Evolutionary conservation across 345 rosid species (phyloP).

Genomic region (Syzygium grande): DNA sequence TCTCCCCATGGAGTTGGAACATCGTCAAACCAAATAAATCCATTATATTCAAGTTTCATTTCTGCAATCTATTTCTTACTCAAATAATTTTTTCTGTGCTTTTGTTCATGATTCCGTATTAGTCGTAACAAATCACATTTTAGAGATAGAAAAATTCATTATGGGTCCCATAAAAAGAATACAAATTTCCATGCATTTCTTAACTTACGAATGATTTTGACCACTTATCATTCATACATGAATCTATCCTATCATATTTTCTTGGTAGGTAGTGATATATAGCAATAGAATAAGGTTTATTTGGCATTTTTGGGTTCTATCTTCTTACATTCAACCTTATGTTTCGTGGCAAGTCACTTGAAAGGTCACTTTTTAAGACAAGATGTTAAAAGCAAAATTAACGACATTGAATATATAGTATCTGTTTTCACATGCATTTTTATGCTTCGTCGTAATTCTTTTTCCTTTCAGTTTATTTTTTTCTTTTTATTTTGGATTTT

Average conservation of each 20-base stretch:
- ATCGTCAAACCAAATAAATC: neutral
- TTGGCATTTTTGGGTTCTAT: neutral
- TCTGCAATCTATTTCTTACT: neutral
- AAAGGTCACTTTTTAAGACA: neutral
- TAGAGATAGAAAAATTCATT: no score
- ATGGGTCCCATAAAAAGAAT: no score
- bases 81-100: neutral
- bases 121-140: no score
- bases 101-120: no score
- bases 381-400: neutral
- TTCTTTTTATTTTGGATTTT: neutral
- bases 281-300: neutral
- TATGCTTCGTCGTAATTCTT: neutral
- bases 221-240: neutral
- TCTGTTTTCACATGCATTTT: neutral
- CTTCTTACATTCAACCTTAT: neutral
- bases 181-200: neutral
- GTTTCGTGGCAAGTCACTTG: neutral
- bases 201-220: neutral
- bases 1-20: neutral
- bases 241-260: neutral
- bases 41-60: neutral
- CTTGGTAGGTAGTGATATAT: neutral
- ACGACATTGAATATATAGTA: neutral
- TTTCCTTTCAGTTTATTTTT: neutral